These are phyloP conservation scores for Lepidium africanum DNA, from an alignment of 345 rosid species.

Conservation along the genomic window DNA sequence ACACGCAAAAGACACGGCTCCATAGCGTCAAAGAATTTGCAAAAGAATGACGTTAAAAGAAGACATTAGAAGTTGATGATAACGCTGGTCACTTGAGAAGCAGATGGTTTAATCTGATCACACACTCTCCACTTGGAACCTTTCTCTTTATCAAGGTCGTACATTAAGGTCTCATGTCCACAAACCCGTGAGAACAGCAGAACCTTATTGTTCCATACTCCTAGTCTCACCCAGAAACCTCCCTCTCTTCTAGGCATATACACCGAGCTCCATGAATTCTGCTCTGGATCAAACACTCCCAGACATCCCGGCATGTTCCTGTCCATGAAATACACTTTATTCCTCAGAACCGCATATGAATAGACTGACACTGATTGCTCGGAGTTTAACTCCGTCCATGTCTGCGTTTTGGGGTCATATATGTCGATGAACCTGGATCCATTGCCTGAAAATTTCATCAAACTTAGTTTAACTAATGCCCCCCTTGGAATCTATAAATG, in stretches of 20 bases:
- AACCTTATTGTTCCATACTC: slow-evolving; percentile 59
- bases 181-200: slow-evolving; percentile 59
- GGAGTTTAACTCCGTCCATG: slow-evolving; percentile 65
- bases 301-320: slow-evolving; percentile 76
- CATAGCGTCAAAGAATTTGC: neutral
- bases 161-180: slow-evolving; percentile 43
- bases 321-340: slow-evolving; percentile 75
- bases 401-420: slow-evolving; percentile 49
- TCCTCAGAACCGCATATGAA: slow-evolving; percentile 62
- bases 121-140: slow-evolving; percentile 75
- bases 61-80: slow-evolving; percentile 11
- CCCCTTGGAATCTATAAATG: slow-evolving; percentile 20
- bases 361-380: slow-evolving; percentile 68
- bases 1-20: neutral
- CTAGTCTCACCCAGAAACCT: slow-evolving; percentile 57
- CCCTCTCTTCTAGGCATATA: slow-evolving; percentile 64
- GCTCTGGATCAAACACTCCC: slow-evolving; percentile 52
- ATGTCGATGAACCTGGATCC: slow-evolving; percentile 57
- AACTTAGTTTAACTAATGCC: neutral
- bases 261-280: slow-evolving; percentile 60
- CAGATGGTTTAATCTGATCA: slow-evolving; percentile 56
- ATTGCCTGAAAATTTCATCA: slow-evolving; percentile 10
- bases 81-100: slow-evolving; percentile 41
- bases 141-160: slow-evolving; percentile 56
- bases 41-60: slow-evolving; percentile 3